Base-by-base conservation (phyloP, 176 grass and related monocot genomes). In the Aechmea fasciata region DNA sequence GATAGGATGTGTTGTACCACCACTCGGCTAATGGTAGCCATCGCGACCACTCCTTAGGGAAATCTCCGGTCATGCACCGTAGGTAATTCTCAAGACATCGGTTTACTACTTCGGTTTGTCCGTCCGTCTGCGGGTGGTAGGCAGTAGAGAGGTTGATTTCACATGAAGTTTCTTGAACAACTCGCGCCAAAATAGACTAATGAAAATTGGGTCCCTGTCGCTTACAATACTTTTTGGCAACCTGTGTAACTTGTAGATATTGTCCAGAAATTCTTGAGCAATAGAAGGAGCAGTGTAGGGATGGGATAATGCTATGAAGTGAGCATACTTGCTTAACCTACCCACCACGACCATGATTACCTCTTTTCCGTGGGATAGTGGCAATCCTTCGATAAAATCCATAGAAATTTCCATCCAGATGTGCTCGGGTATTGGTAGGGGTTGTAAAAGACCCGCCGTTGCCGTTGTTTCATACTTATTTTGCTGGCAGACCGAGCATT, bases 21-120 rank as follows among this genome's bases (percentile, higher is more conserved):
- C 9, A 73, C 47, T 73, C 52, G 47, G 52, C 18, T 1, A 63
- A n/a, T 8, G 0, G 20, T n/a, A 74, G 7, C 8, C 22, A 62
- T 0, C 14, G 29, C 0, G 13, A 29, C 71, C 71, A 74, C 2
- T 74, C 8, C 0, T 20, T 64, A 13, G 53, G 71, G 10, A 48
- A 0, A 63, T 47, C 10, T 3, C 18, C 17, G 7, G 18, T 3
- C 49, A 74, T 59, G 29, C 25, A 13, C 29, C 23, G 33, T 0
- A 77, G 48, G 3, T 68, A 77, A 3, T 15, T 54, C 8, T 77
- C 47, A 3, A 77, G 7, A 15, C 63, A 67, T 68, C 54, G 28
- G n/a, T 77, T 77, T 1, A 77, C 11, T 11, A 50, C n/a, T 12
- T 77, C 49, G 9, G 19, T 76, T 67, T 66, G 64, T 4, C 26